Percentiles rank a stretch among this genome's conserved stretches.
Conservation (phyloP, 73 alveolate genomes). For the Diophrys appendiculata region DNA sequence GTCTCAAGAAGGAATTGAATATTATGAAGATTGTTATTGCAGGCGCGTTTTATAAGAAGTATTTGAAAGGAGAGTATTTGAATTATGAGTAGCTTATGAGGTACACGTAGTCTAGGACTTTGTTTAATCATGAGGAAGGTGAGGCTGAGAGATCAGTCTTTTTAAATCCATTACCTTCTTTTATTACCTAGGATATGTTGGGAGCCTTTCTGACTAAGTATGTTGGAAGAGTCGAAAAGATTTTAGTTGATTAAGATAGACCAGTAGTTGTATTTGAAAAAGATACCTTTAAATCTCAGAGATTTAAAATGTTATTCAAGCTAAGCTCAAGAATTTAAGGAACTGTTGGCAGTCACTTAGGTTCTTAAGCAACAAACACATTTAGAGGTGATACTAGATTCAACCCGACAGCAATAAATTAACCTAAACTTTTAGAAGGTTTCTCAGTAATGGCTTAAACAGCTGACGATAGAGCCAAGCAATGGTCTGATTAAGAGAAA, state of each 20-base stretch:
- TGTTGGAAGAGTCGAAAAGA: conserved; percentile 36
- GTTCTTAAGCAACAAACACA: no score
- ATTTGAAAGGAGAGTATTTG: conserved; percentile 47
- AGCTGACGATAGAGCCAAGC: background rate
- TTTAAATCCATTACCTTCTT: conserved; percentile 25
- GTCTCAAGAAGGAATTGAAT: conserved; percentile 32
- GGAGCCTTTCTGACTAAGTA: conserved; percentile 22
- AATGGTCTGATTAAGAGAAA: background rate
- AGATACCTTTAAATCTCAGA: conserved; percentile 31
- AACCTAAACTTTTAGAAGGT: no score
- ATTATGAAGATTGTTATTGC: conserved; percentile 39
- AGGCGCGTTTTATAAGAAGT: conserved; percentile 58
- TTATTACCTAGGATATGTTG: conserved; percentile 37
- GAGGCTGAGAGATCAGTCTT: conserved; percentile 44
- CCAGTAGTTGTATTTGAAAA: conserved; percentile 40
- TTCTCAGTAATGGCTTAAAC: background rate
- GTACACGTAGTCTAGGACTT: no score
- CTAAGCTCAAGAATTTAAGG: background rate
- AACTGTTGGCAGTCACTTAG: no score
- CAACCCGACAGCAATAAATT: no score
- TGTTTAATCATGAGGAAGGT: no score
- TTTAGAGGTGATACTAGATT: no score
- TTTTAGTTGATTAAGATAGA: conserved; percentile 29
- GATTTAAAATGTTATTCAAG: conserved; percentile 7
- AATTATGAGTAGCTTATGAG: conserved; percentile 34